Evolutionary conservation across 75 land plant species (phyloP), one percentile per base, ranked within the genome.

Genomic region (Cupressus sempervirens): DNA sequence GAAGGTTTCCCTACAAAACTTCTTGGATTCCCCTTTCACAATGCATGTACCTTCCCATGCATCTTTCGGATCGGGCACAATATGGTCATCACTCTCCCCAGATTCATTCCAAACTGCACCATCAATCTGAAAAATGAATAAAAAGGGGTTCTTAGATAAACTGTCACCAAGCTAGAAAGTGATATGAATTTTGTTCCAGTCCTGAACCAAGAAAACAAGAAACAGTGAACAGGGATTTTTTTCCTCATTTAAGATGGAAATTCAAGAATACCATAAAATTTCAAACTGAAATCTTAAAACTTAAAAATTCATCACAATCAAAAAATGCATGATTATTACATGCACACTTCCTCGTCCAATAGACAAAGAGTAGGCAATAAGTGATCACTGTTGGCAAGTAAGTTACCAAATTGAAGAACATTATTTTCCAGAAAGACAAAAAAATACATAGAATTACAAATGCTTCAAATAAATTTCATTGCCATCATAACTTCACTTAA

Each of bases 71-170:
- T 80, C 90, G 82, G 92, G 92, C 45, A 93, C 95, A 82, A 90
- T 84, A 79, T 89, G 89, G 75, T 93, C 94, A 85, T 82, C 85
- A 86, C 85, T 84, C 36, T 90, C 83, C 54, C 52, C 86, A 75
- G 80, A 83, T 56, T 89, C 92, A 82, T 88, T 90, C 92, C 92
- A 93, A 87, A 90, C 76, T 70, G 87, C 87, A 79, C 89, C 90
- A 16, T 90, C 85, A 54, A 93, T 79, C 93, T 93, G 93, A 85
- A 84, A 86, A 83, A 56, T 26, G 29, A 83, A 58, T 16, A 83
- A 83, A 40, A 18, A n/a, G n/a, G 35, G 40, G 40, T 75, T 75
- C 41, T 75, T 75, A 75, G 43, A 75, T 75, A 15, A 36, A 36
- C 40, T 38, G 18, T 75, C 77, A 75, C 67, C 67, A 62, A 62